A percentile compares a stretch with the other conserved stretches of the same genome.
These are phyloP conservation scores for Fusarium cyanostomum DNA, from an alignment of 2,329 filamentous ascomycete genomes.

Conservation along the genomic window DNA sequence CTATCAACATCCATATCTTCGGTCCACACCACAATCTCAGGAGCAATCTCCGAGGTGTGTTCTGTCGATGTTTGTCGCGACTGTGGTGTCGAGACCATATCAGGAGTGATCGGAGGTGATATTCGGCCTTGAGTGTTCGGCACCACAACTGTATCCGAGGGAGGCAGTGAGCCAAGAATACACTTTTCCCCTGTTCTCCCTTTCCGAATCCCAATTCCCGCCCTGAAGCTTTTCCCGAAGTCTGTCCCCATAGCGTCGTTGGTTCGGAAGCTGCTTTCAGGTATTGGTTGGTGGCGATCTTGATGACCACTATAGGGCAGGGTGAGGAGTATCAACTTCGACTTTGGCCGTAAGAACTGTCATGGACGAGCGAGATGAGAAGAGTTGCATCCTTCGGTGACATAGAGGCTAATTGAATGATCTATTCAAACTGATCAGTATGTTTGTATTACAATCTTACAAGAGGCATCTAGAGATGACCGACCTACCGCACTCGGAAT, in stretches of 20 bases:
- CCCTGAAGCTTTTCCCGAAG: constrained; percentile 34
- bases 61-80: constrained; percentile 49
- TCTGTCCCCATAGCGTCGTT: constrained; percentile 41
- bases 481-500: constrained; percentile 13
- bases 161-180: constrained; percentile 39
- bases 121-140: constrained; percentile 42
- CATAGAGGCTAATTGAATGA: background rate
- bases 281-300: constrained; percentile 29
- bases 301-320: constrained; percentile 27
- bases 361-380: constrained; percentile 40
- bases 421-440: constrained; percentile 26
- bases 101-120: constrained; percentile 43
- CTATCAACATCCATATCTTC: constrained; percentile 50
- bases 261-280: constrained; percentile 21
- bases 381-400: constrained; percentile 39
- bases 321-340: constrained; percentile 36
- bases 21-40: constrained; percentile 58
- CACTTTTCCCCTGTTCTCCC: constrained; percentile 31
- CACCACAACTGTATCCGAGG: constrained; percentile 38
- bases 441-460: constrained; percentile 10
- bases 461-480: constrained; percentile 7
- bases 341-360: constrained; percentile 36
- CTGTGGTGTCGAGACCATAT: constrained; percentile 38
- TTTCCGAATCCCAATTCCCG: constrained; percentile 38
- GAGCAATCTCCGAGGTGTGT: constrained; percentile 48